These are phyloP conservation scores for Acanthamoeba castellanii DNA, from an alignment of 208 protist genomes.

Conservation along the genomic window DNA sequence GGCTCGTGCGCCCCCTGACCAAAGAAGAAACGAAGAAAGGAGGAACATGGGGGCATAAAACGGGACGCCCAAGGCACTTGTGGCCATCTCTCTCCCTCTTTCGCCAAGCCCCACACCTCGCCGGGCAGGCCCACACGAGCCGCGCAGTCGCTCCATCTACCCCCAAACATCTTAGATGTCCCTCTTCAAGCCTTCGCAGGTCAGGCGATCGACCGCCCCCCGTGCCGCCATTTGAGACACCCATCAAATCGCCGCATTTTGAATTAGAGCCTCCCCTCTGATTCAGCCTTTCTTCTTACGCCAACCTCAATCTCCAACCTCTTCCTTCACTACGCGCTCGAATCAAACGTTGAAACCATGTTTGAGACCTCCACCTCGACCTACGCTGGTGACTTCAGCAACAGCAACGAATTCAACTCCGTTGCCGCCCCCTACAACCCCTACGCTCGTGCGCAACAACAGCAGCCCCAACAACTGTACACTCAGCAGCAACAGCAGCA, in stretches of 20 bases:
- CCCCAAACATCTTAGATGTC: background rate
- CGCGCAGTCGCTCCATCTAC: no score
- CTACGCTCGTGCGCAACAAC: background rate
- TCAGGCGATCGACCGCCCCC: background rate
- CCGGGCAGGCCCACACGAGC: background rate
- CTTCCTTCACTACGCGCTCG: background rate
- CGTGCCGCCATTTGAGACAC: background rate
- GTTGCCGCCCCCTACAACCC: background rate
- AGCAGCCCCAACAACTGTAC: background rate
- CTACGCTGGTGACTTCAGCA: background rate
- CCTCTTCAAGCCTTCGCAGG: background rate
- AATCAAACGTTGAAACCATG: background rate
- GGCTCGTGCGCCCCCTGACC: background rate
- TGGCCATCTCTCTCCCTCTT: background rate
- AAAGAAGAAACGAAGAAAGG: conserved; percentile 18
- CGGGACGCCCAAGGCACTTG: background rate
- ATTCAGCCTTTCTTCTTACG: background rate
- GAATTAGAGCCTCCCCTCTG: background rate
- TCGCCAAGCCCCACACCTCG: background rate
- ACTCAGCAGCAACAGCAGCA: background rate
- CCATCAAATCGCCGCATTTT: background rate
- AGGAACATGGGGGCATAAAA: background rate
- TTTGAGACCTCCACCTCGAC: background rate
- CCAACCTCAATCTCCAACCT: background rate
- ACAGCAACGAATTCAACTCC: background rate